Evolutionary conservation across 441 rosid species (phyloP), one percentile per base, ranked within the genome.

Genomic region (Croton setiger): DNA sequence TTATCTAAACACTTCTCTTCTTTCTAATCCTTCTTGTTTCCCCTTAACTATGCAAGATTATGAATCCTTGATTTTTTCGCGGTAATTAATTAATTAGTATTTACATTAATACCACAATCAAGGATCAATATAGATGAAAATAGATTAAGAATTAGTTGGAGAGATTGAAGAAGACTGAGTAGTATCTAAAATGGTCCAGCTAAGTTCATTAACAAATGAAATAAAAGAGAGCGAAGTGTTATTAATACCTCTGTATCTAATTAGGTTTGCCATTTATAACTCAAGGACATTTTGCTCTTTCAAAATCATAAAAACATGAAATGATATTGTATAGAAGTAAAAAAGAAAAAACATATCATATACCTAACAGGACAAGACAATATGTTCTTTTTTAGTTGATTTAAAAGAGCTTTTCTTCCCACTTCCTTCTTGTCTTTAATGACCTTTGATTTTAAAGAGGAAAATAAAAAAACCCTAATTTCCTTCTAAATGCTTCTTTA

Each of bases 381-480:
- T 45, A 57, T 69, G 56, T 56, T 70, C 56, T 63, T 43, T 36
- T 58, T 58, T 65, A 9, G 52, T 20, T 55, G 27, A 61, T 51
- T 59, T 23, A 61, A 37, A 73, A 68, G 12, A 52, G 48, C 59
- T 63, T 71, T 68, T 49, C 63, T 74, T 31, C 4, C 58, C 60
- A 20, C 61, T 63, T 18, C 61, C 59, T 18, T 41, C 3, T 53
- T 69, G 66, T 70, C 65, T 63, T 69, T 39, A 9, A 59, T 45
- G 11, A 45, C 4, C 56, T 54, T 44, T 0, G 10, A 35, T 27
- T 45, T 23, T 0, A 52, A 11, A 53, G 9, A 9, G n/a, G 52
- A 13, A 36, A n/a, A 41, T 0, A 53, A 37, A 36, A 31, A 15
- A 81, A 76, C 77, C 80, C 81, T 80, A 82, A 53, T 81, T 66